Evolutionary conservation across 140 eudicot species (phyloP).

Genomic region (Anethum foeniculum): DNA sequence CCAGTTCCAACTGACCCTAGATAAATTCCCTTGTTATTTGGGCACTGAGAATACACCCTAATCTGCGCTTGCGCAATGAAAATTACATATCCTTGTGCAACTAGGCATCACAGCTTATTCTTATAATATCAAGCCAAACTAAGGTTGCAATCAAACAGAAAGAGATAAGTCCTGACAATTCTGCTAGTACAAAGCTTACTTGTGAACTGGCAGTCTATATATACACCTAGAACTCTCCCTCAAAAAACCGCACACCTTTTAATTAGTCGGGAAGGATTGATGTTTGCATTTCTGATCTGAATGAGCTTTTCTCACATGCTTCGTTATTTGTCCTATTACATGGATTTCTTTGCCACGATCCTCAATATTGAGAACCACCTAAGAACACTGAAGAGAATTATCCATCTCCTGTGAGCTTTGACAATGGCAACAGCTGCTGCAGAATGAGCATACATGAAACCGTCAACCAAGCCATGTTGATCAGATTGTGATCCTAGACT

Average conservation of each 20-base stretch:
- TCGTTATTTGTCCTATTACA: slow-evolving; percentile 18
- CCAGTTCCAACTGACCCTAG: too few species aligned
- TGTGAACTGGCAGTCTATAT: neutral
- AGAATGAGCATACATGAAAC: slow-evolving; percentile 42
- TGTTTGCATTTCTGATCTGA: slow-evolving; percentile 17
- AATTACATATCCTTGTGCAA: neutral
- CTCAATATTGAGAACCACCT: slow-evolving; percentile 40
- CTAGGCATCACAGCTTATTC: neutral
- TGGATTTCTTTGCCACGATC: slow-evolving; percentile 24
- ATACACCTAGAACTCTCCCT: slow-evolving; percentile 18
- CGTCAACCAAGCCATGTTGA: slow-evolving; percentile 31
- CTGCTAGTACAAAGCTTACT: neutral
- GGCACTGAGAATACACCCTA: neutral
- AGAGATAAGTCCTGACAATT: neutral
- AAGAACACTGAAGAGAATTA: slow-evolving; percentile 42
- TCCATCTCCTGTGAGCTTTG: slow-evolving; percentile 68
- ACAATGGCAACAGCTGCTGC: slow-evolving; percentile 23
- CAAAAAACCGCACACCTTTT: slow-evolving; percentile 33
- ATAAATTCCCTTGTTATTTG: too few species aligned
- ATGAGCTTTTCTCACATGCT: neutral
- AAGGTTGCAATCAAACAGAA: neutral
- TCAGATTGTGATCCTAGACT: slow-evolving; percentile 33
- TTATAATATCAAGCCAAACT: neutral
- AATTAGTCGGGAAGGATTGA: slow-evolving; percentile 23
- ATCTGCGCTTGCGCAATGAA: neutral